Evolutionary conservation across 495 filamentous ascomycete species (phyloP), one percentile per base, ranked within the genome.

Genomic region (Penicillium dipodomyicola): DNA sequence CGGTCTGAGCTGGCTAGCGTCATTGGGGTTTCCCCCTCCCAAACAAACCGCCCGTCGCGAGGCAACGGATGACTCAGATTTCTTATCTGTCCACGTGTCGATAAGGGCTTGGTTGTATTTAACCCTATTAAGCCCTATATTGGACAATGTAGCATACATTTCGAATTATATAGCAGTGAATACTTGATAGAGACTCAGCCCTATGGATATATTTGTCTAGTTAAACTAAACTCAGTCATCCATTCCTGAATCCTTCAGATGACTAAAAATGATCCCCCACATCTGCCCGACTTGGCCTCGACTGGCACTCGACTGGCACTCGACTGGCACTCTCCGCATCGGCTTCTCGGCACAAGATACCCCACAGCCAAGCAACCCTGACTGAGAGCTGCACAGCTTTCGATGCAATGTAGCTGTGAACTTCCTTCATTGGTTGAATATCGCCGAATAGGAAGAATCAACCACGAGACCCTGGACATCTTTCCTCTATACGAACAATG

Each of bases 11-110:
- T 54, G 52, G 52, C 43, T 54, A 46, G 52, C 52, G 52, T 53
- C 53, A 65, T 50, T 52, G 49, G 20, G 49, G n/a, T n/a, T n/a
- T 41, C 23, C 33, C 35, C 48, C 35, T 22, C 19, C 57, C 59
- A 65, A 67, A 67, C 65, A 67, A 67, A 63, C 63, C 60, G 30
- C 15, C 35, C 54, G 50, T 63, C 63, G 54, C 54, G 46, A 52
- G 62, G 65, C 63, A 63, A 67, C 65, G 59, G 51, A 44, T 61
- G 54, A 59, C 44, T 30, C 27, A 17, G 2, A 11, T 4, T 30
- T 12, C 58, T 54, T 67, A 56, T 10, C 47, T 60, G 58, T 58
- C 15, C 23, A 29, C 5, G 15, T 37, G 2, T 0, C 5, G 64
- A 56, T 67, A 59, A 64, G 61, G 58, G 61, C 35, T 61, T 33